Conservation (phyloP, 2,329 filamentous ascomycete species). For the Monosporascus cannonballus region DNA sequence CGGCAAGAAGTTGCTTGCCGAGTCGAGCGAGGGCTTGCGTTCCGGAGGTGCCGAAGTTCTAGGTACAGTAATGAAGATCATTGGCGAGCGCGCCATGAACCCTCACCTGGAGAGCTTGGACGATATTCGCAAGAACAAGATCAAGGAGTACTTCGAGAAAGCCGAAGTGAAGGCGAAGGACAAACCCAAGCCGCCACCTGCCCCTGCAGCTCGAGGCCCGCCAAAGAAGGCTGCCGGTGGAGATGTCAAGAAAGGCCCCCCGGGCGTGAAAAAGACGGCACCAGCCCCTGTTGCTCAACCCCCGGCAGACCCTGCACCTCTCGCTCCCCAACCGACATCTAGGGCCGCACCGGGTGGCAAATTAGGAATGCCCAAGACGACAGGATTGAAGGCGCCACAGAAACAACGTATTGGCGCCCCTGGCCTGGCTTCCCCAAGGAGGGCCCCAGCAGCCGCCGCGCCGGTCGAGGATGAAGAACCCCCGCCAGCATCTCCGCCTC, state of each 20-base stretch:
- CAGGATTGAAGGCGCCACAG: conserved; percentile 55
- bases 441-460: conserved; percentile 37
- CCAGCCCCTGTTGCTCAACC: conserved; percentile 32
- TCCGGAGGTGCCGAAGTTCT: conserved; percentile 87
- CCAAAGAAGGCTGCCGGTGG: conserved; percentile 29
- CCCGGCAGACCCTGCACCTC: conserved; percentile 43
- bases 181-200: conserved; percentile 77
- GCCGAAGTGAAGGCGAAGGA: conserved; percentile 85
- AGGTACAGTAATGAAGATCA: conserved; percentile 96
- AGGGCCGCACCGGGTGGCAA: conserved; percentile 42
- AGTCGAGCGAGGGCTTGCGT: conserved; percentile 79
- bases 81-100: conserved; percentile 93
- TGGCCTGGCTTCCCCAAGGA: conserved; percentile 46
- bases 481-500: conserved; percentile 43
- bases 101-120: conserved; percentile 87
- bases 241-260: conserved; percentile 44
- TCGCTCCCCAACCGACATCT: conserved; percentile 53
- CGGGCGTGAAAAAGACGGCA: conserved; percentile 45
- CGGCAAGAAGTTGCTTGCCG: conserved; percentile 81
- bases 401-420: conserved; percentile 46
- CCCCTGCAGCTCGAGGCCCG: conserved; percentile 48
- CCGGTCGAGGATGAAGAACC: conserved; percentile 51
- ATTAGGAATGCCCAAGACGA: conserved; percentile 49
- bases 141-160: conserved; percentile 81
- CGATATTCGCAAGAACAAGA: conserved; percentile 90